Evolutionary conservation across 2,329 filamentous ascomycete genomes (phyloP).

Genomic region (Pseudogymnoascus sp.): DNA sequence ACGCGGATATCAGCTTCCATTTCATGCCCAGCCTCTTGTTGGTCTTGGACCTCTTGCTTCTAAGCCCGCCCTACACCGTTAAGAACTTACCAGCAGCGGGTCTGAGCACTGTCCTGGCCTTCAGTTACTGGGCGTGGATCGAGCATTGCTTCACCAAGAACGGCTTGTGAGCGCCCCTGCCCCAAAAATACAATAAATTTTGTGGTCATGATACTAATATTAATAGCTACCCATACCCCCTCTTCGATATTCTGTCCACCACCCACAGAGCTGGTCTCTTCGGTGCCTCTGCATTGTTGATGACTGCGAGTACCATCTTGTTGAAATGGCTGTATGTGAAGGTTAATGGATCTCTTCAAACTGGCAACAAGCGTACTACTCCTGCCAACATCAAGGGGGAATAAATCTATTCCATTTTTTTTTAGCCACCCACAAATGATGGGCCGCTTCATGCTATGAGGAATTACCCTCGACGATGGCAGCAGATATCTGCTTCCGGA

Average conservation of each 20-base stretch:
- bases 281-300: constrained; percentile 58
- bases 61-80: constrained; percentile 68
- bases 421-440: background rate
- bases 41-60: constrained; percentile 56
- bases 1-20: constrained; percentile 59
- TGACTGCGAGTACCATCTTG: constrained; percentile 61
- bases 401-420: constrained; percentile 11
- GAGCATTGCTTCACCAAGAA: constrained; percentile 64
- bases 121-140: constrained; percentile 70
- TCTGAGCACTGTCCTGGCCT: constrained; percentile 52
- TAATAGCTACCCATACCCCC: constrained; percentile 75
- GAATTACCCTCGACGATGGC: background rate
- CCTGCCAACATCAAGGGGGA: constrained; percentile 24
- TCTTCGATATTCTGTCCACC: constrained; percentile 64
- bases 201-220: background rate
- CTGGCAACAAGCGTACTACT: constrained; percentile 29
- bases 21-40: constrained; percentile 59
- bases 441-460: background rate
- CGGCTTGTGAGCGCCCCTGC: constrained; percentile 45
- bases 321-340: constrained; percentile 64
- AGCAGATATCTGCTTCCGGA: background rate
- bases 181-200: background rate
- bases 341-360: constrained; percentile 49
- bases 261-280: constrained; percentile 64
- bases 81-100: constrained; percentile 50